phyloP scores from a whole-genome alignment of 176 grass and related monocot species.

The Lolium rigidum region DNA sequence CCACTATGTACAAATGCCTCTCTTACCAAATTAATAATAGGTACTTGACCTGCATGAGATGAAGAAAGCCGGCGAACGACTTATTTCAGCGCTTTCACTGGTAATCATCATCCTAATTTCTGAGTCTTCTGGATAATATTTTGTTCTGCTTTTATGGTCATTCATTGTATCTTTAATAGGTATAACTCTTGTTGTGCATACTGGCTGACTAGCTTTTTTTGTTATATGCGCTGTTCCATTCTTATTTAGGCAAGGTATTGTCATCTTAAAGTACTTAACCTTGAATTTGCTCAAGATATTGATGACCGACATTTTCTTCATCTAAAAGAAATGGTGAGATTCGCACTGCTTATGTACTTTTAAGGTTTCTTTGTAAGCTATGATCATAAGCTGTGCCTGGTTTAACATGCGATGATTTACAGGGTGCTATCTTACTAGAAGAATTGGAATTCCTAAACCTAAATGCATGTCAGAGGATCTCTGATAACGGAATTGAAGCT shows the following conservation, averaged over 20 bases:
- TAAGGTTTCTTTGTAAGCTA: background rate
- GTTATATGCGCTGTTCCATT: conserved; percentile 6
- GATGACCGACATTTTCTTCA: conserved; percentile 77
- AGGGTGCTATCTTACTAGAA: conserved; percentile 62
- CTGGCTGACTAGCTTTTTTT: conserved; percentile 17
- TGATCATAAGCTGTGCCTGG: background rate
- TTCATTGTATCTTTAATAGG: background rate
- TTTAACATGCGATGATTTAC: conserved; percentile 33
- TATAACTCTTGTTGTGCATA: background rate
- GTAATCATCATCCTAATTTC: conserved; percentile 41
- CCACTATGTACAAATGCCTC: background rate
- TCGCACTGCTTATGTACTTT: conserved; percentile 18
- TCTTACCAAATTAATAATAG: conserved; percentile 40
- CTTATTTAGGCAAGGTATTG: conserved; percentile 65
- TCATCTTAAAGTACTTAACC: conserved; percentile 73
- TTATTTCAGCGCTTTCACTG: conserved; percentile 74
- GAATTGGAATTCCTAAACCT: conserved; percentile 78
- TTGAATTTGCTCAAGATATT: conserved; percentile 89
- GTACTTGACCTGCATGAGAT: conserved; percentile 81
- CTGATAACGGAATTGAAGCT: conserved; percentile 86
- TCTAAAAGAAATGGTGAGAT: conserved; percentile 72
- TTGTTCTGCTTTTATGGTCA: background rate
- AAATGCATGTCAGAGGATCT: conserved; percentile 88
- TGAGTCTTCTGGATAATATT: background rate
- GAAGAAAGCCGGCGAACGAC: conserved; percentile 65